Evolutionary conservation across 2,329 filamentous ascomycete genomes (phyloP).

Genomic region (Sporothrix sp.): DNA sequence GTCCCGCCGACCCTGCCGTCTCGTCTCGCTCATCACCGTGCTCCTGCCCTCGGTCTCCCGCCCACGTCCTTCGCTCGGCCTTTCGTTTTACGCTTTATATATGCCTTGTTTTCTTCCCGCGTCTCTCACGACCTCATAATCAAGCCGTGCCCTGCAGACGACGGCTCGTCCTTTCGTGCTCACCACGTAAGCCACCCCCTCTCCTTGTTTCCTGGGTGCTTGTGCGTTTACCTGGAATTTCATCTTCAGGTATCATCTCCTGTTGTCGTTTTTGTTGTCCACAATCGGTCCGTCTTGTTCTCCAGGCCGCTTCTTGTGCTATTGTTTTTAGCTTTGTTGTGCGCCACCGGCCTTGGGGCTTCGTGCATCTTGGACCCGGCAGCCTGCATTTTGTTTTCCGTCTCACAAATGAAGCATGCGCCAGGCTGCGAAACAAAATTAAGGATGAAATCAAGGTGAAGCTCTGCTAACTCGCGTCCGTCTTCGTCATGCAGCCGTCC

Average conservation of each 20-base stretch:
- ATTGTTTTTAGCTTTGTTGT: not conserved
- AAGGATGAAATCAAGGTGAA: too few relatives aligned
- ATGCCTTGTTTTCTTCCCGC: conserved; percentile 3
- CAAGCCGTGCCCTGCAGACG: not conserved
- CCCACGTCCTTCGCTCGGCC: conserved; percentile 2
- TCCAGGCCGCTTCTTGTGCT: not conserved
- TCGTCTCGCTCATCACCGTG: not conserved
- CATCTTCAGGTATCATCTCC: too few relatives aligned
- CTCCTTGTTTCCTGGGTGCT: not conserved
- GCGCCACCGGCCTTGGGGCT: not conserved
- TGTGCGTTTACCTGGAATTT: not conserved
- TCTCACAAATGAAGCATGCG: conserved; percentile 7
- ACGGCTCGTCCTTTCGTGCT: not conserved
- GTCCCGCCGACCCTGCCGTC: not conserved
- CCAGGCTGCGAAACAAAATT: not conserved
- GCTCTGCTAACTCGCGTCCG: conserved; percentile 23
- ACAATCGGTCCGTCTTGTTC: not conserved
- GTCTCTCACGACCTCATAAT: conserved; percentile 10
- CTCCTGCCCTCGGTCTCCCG: not conserved
- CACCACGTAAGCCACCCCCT: conserved; percentile 1
- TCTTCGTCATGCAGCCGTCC: conserved; percentile 29
- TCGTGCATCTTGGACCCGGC: conserved; percentile 4
- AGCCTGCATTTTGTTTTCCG: conserved; percentile 13
- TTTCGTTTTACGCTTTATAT: conserved; percentile 1
- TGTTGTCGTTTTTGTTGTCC: not conserved